Percentiles rank a stretch among this genome's conserved stretches.
Evolutionary conservation across 2,329 filamentous ascomycete species (phyloP).

Genomic region (Teratosphaeriaceae sp.): DNA sequence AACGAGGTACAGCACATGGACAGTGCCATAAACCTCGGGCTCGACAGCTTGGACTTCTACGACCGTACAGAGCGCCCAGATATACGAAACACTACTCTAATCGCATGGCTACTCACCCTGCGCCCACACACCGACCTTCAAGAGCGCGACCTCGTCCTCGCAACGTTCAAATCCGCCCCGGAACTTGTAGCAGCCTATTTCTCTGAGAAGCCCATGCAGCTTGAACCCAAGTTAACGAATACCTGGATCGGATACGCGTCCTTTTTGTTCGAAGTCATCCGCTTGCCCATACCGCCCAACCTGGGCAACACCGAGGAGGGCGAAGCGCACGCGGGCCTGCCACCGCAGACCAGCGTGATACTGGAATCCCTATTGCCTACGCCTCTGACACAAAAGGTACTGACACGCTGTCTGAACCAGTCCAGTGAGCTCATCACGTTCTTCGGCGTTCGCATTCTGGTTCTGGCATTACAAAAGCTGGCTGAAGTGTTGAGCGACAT

Average conservation of each 20-base stretch:
- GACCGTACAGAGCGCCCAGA: slow-evolving; percentile 53
- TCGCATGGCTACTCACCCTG: slow-evolving; percentile 70
- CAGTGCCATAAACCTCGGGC: slow-evolving; percentile 51
- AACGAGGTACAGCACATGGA: slow-evolving; percentile 31
- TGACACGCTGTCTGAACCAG: slow-evolving; percentile 71
- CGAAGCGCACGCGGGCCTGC: slow-evolving; percentile 45
- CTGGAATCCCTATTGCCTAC: slow-evolving; percentile 83
- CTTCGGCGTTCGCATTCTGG: slow-evolving; percentile 74
- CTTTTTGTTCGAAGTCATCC: slow-evolving; percentile 75
- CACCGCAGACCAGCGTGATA: slow-evolving; percentile 71
- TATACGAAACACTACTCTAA: slow-evolving; percentile 71
- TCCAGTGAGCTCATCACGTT: slow-evolving; percentile 75
- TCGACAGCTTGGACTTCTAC: slow-evolving; percentile 65
- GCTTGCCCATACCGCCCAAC: slow-evolving; percentile 62
- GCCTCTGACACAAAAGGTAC: slow-evolving; percentile 70
- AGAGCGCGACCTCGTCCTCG: slow-evolving; percentile 73
- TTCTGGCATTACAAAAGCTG: slow-evolving; percentile 74
- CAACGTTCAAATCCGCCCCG: slow-evolving; percentile 73
- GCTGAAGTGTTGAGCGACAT: slow-evolving; percentile 57
- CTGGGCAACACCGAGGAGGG: slow-evolving; percentile 59
- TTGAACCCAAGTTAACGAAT: slow-evolving; percentile 85
- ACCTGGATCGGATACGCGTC: slow-evolving; percentile 94
- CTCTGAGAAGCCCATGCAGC: slow-evolving; percentile 69
- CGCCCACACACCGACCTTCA: slow-evolving; percentile 75
- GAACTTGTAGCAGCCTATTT: slow-evolving; percentile 89